phyloP scores from a whole-genome alignment of 2,329 filamentous ascomycete genomes.

The Colletotrichum tofieldiae region DNA sequence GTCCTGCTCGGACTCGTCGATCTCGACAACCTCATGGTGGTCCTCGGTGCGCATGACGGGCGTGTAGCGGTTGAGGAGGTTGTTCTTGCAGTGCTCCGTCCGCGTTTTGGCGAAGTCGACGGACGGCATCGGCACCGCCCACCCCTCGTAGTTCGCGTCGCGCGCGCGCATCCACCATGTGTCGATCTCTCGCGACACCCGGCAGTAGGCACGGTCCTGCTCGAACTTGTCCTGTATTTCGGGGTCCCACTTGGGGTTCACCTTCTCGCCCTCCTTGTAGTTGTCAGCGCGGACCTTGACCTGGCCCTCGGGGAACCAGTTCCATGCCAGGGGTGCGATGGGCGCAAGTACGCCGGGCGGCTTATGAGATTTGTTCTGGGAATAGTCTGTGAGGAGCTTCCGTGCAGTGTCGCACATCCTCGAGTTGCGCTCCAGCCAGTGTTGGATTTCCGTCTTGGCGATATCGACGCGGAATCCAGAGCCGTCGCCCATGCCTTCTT shows the following conservation, averaged over 20 bases:
- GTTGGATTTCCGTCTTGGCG: constrained; percentile 72
- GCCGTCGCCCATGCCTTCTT: constrained; percentile 68
- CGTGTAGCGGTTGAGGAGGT: constrained; percentile 71
- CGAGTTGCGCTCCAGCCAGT: constrained; percentile 76
- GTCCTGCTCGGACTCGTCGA: constrained; percentile 66
- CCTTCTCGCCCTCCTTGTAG: constrained; percentile 55
- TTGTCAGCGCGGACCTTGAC: constrained; percentile 56
- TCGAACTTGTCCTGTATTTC: constrained; percentile 71
- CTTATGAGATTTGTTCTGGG: constrained; percentile 63
- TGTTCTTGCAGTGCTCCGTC: constrained; percentile 72
- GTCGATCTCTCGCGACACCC: constrained; percentile 76
- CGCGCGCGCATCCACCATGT: constrained; percentile 75
- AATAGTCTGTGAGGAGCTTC: constrained; percentile 69
- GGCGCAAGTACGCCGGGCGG: constrained; percentile 66
- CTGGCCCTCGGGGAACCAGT: constrained; percentile 65
- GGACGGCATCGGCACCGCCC: constrained; percentile 72
- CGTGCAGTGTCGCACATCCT: constrained; percentile 71
- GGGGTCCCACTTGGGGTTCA: constrained; percentile 65
- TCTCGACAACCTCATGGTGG: constrained; percentile 60
- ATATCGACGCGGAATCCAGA: constrained; percentile 69
- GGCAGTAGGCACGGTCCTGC: constrained; percentile 72
- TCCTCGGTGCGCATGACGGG: constrained; percentile 56
- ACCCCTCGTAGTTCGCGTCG: constrained; percentile 73
- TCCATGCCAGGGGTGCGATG: constrained; percentile 68
- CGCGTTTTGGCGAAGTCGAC: constrained; percentile 72